Percentiles rank a stretch among this genome's conserved stretches.
Evolutionary conservation across 805 yeast genomes (phyloP).

Genomic region (Candida germanica): DNA sequence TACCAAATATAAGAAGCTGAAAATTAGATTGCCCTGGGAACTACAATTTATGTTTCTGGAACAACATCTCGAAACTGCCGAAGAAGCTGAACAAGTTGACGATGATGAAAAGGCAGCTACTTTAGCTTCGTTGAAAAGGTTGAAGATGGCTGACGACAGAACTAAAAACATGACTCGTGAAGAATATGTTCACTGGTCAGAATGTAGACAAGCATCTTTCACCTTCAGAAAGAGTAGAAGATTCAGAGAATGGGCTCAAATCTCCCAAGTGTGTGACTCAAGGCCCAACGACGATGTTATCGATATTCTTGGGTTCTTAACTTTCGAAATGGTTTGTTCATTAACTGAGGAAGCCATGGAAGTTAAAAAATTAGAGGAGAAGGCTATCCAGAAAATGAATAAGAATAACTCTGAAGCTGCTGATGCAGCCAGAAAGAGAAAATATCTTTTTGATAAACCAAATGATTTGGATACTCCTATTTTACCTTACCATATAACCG

Average conservation of each 20-base stretch:
- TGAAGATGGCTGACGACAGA: conserved; percentile 91
- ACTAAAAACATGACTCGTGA: conserved; percentile 92
- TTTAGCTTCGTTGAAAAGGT: conserved; percentile 78
- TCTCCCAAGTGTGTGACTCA: conserved; percentile 77
- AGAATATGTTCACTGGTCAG: conserved; percentile 98
- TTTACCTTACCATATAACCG: conserved; percentile 75
- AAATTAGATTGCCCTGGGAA: conserved; percentile 92
- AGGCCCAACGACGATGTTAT: conserved; percentile 95
- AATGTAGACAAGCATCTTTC: conserved; percentile 95
- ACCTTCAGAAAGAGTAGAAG: conserved; percentile 93
- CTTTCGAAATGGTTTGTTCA: conserved; percentile 95
- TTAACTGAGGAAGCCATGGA: conserved; percentile 87
- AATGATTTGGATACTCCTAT: conserved; percentile 80
- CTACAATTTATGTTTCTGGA: conserved; percentile 89
- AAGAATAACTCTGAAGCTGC: conserved; percentile 16
- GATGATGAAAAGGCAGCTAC: conserved; percentile 91
- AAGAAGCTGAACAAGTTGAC: conserved; percentile 59
- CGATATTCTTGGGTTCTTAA: conserved; percentile 90
- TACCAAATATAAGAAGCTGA: conserved; percentile 62
- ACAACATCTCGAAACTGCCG: conserved; percentile 74
- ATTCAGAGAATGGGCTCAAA: conserved; percentile 95
- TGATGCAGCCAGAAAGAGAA: conserved; percentile 26
- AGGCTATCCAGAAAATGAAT: conserved; percentile 35
- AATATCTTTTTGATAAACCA: conserved; percentile 80
- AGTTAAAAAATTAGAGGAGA: conserved; percentile 68